phyloP scores from a whole-genome alignment of 192 early-diverging fungal species.

The Helicostylum pulchrum region DNA sequence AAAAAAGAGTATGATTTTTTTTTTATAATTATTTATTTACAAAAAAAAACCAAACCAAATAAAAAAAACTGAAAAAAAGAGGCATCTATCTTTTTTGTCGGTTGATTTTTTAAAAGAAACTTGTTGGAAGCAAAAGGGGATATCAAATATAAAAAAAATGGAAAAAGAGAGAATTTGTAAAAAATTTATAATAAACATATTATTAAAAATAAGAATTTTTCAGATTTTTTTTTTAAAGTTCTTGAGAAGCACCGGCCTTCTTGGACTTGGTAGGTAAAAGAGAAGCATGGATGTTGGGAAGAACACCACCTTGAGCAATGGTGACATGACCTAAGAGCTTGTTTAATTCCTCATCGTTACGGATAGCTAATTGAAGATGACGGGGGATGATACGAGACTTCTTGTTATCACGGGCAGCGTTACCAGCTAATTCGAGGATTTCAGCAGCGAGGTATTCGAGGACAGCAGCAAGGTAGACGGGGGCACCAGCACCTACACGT shows the following conservation, averaged over 20 bases:
- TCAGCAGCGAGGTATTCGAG: slow-evolving; percentile 90
- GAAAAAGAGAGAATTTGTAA: background rate
- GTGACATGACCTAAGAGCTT: slow-evolving; percentile 87
- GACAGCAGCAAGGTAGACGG: slow-evolving; percentile 83
- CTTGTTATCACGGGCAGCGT: slow-evolving; percentile 90
- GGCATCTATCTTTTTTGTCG: too few relatives aligned
- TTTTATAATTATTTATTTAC: too few relatives aligned
- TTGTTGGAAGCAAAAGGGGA: background rate
- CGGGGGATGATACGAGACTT: slow-evolving; percentile 89
- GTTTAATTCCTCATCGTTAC: slow-evolving; percentile 93
- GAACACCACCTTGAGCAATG: slow-evolving; percentile 86
- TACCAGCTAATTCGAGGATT: slow-evolving; percentile 89
- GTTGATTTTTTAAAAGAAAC: background rate
- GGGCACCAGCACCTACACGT: slow-evolving; percentile 84
- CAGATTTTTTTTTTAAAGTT: slow-evolving; percentile 30
- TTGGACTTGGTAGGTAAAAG: slow-evolving; percentile 65
- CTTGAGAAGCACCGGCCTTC: slow-evolving; percentile 40
- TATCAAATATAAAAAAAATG: background rate
- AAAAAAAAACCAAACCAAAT: too few relatives aligned
- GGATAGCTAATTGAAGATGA: slow-evolving; percentile 86
- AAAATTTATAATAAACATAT: background rate
- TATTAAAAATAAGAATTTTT: slow-evolving; percentile 9
- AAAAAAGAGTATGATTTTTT: too few relatives aligned
- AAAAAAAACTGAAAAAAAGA: too few relatives aligned
- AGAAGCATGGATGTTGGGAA: slow-evolving; percentile 70